Evolutionary conservation across 306 rosid species (phyloP), one percentile per base, ranked within the genome.

Genomic region (Prunus salicina): DNA sequence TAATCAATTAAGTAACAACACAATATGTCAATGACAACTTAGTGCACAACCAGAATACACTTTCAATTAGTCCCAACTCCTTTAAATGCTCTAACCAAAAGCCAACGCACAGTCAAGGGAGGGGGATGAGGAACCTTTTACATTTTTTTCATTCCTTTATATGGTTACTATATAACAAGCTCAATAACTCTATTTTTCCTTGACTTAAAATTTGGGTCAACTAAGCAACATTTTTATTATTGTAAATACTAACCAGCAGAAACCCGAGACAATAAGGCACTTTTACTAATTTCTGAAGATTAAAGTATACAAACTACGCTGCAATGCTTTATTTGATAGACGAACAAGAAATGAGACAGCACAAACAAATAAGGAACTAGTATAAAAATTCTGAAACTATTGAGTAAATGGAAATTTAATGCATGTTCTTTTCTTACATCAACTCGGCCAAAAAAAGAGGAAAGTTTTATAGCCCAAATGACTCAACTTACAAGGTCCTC

Each of bases 1-100:
- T 75, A 84, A 71, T 82, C 77, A 78, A 82, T 87, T 83, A 88
- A 79, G 63, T 57, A 53, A 76, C 24, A 15, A 57, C 19, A 50
- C 51, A 67, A 0, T 8, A 46, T 34, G 52, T 51, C 52, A 56
- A 28, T 13, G 72, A 49, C 34, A 8, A 56, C 74, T n/a, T 32
- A 6, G 38, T 20, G 64, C 68, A 63, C 10, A 20, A 41, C 47
- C 45, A 52, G 32, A 45, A 50, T 12, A 47, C 50, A 64, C 11
- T 52, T 64, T 13, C 25, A n/a, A 25, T 19, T 47, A 20, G 12
- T 45, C 28, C 49, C 20, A 69, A 69, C 58, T 50, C 60, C 38
- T 57, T 20, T 6, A 45, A 60, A 43, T 43, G 57, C 34, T 13
- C 19, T 2, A 60, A 27, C 28, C 24, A 56, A 47, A 49, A 68